Evolutionary conservation across 768 basidiomycete species (phyloP).

Genomic region (Russula ochroleuca): DNA sequence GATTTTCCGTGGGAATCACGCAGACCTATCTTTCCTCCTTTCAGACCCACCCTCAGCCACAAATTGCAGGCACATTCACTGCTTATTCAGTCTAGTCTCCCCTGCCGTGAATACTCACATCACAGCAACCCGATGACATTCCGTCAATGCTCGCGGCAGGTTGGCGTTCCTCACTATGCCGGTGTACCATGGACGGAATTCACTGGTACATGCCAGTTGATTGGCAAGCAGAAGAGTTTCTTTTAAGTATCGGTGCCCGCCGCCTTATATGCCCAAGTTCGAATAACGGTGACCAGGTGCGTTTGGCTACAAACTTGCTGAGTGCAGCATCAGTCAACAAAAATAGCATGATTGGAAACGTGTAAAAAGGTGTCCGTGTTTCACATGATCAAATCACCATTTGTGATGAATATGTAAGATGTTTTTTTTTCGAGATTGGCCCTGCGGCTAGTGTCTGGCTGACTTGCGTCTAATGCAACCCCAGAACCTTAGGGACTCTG

Average conservation of each 20-base stretch:
- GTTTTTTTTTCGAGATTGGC: not conserved
- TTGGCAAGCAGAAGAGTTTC: not conserved
- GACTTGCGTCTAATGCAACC: not conserved
- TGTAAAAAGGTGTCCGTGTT: not conserved
- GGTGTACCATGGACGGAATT: not conserved
- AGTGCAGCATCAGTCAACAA: not conserved
- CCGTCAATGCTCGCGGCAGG: not conserved
- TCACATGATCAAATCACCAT: not conserved
- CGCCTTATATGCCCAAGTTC: not conserved
- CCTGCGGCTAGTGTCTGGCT: not conserved
- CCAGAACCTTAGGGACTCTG: not conserved
- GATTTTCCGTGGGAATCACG: not conserved
- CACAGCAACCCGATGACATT: not conserved
- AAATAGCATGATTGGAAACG: not conserved
- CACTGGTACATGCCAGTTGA: not conserved
- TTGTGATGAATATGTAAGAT: not conserved
- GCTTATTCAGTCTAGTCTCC: not conserved
- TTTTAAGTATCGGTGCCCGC: not conserved
- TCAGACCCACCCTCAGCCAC: not conserved
- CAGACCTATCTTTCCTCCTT: not conserved
- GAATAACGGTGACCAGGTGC: not conserved
- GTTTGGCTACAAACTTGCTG: not conserved
- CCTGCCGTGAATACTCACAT: not conserved
- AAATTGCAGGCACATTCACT: not conserved
- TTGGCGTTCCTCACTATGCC: not conserved